Conservation (phyloP, 352 stramenopile genomes). For the Peronospora belbahrii region DNA sequence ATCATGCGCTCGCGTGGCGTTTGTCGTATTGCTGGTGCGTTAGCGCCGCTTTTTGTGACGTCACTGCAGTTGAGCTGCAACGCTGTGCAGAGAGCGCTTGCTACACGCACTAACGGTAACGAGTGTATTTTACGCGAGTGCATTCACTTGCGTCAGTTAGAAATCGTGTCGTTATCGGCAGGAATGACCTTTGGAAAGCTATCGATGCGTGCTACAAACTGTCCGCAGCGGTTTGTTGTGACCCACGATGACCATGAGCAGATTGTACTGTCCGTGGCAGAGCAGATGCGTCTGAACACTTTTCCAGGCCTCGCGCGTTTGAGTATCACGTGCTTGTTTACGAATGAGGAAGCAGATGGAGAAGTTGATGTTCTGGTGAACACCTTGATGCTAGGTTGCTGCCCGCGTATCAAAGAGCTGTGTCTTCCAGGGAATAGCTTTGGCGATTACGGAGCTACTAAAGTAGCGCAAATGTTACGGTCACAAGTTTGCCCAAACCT, state of each 20-base stretch:
- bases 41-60: constrained; percentile 56
- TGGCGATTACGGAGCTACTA: constrained; percentile 73
- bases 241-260: constrained; percentile 84
- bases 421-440: constrained; percentile 81
- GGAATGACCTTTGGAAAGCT: constrained; percentile 78
- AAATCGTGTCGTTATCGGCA: constrained; percentile 74
- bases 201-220: constrained; percentile 80
- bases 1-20: constrained; percentile 65
- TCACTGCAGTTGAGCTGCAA: constrained; percentile 80
- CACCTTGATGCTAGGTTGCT: constrained; percentile 71
- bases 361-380: constrained; percentile 78
- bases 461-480: constrained; percentile 76
- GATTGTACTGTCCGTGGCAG: constrained; percentile 65
- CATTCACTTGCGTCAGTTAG: constrained; percentile 53
- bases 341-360: constrained; percentile 79
- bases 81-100: constrained; percentile 48
- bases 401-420: constrained; percentile 67
- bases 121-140: constrained; percentile 53
- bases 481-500: constrained; percentile 73
- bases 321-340: constrained; percentile 76
- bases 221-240: constrained; percentile 78
- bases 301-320: constrained; percentile 53
- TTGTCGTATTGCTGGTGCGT: constrained; percentile 30
- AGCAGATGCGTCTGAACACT: constrained; percentile 52
- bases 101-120: constrained; percentile 20